Conservation (phyloP, 1,139 yeast species). For the Pichia sp. region DNA sequence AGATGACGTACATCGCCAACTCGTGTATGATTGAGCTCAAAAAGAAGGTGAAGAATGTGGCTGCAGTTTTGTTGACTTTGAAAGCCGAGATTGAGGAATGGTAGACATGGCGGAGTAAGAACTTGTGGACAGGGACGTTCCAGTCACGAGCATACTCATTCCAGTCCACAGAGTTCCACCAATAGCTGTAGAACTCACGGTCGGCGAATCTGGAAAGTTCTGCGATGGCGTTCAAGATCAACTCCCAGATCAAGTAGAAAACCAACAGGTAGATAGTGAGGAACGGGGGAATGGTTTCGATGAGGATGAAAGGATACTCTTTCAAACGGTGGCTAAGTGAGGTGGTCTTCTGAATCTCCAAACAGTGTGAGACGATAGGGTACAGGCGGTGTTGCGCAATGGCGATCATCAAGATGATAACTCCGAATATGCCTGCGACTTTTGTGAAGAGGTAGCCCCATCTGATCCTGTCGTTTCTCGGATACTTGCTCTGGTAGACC, state of each 20-base stretch:
- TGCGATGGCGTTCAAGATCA: conserved; percentile 81
- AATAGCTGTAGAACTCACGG: conserved; percentile 86
- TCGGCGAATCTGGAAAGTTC: conserved; percentile 85
- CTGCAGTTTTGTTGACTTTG: conserved; percentile 57
- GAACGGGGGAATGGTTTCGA: conserved; percentile 81
- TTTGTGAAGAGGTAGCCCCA: conserved; percentile 70
- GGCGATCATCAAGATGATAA: conserved; percentile 74
- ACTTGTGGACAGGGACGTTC: conserved; percentile 94
- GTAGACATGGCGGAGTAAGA: conserved; percentile 86
- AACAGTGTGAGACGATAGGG: conserved; percentile 66
- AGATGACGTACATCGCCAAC: conserved; percentile 84
- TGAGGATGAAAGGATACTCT: conserved; percentile 55
- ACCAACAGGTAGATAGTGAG: conserved; percentile 67
- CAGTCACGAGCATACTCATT: conserved; percentile 90
- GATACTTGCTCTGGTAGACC: conserved; percentile 75
- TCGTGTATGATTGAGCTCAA: conserved; percentile 85
- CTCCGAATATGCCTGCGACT: conserved; percentile 77
- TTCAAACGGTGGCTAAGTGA: conserved; percentile 40
- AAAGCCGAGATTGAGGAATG: conserved; percentile 83
- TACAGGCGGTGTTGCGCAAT: conserved; percentile 75
- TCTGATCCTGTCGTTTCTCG: conserved; percentile 66
- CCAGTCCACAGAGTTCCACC: conserved; percentile 98
- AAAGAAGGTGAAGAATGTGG: conserved; percentile 77
- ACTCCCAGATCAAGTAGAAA: conserved; percentile 92
- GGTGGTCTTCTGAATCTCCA: conserved; percentile 45